Percentiles rank a stretch among this genome's conserved stretches.
These are phyloP conservation scores for Hericium coralloides DNA, from an alignment of 768 basidiomycete species.

Conservation along the genomic window DNA sequence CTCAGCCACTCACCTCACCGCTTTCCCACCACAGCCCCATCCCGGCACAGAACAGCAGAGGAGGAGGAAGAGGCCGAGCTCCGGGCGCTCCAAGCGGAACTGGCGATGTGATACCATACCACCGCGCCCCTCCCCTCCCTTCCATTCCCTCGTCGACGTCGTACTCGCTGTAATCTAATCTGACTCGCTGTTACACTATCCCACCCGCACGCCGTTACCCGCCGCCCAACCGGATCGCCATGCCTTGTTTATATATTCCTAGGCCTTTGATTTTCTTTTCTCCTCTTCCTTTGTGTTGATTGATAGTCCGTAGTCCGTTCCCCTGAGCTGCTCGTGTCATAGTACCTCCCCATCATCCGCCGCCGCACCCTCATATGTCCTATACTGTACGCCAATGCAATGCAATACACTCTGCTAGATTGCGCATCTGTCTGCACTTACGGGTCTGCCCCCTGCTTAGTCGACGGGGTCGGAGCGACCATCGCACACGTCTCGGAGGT, in stretches of 20 bases:
- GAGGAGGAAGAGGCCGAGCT: slow-evolving; percentile 92
- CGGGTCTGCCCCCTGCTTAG: no score
- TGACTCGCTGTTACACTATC: background rate
- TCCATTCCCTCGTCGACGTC: background rate
- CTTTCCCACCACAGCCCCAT: slow-evolving; percentile 18
- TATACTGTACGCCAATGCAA: no score
- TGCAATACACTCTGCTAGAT: no score
- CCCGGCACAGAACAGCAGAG: slow-evolving; percentile 43
- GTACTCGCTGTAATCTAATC: slow-evolving; percentile 4
- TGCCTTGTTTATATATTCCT: background rate
- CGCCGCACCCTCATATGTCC: no score
- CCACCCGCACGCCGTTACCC: background rate
- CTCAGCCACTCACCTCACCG: slow-evolving; percentile 1
- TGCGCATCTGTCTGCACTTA: no score
- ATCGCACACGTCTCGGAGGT: no score
- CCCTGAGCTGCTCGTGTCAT: background rate
- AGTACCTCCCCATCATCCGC: background rate
- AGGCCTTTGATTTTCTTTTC: background rate
- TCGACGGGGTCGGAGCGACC: no score
- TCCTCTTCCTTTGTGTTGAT: background rate
- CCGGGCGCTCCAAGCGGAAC: slow-evolving; percentile 76
- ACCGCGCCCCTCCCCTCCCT: slow-evolving; percentile 4
- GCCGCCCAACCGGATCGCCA: background rate
- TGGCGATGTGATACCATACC: slow-evolving; percentile 44
- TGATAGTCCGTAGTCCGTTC: no score